Evolutionary conservation across 2,329 filamentous ascomycete genomes (phyloP).

Genomic region (Apiospora saccharicola): DNA sequence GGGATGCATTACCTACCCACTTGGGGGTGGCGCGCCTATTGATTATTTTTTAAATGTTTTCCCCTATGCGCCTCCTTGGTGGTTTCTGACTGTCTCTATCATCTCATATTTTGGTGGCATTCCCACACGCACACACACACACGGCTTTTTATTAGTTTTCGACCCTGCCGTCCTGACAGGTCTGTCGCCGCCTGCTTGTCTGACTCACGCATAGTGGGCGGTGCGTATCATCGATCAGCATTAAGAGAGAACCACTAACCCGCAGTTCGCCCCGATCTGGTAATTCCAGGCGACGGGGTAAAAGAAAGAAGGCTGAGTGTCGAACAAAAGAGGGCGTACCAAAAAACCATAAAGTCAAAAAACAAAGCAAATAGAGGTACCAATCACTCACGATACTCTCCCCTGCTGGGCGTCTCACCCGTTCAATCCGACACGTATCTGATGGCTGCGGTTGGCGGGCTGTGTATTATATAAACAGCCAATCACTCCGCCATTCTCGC

Average conservation of each 20-base stretch:
- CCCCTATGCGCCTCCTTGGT: neutral
- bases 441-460: constrained; percentile 2
- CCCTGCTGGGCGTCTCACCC: neutral
- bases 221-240: constrained; percentile 16
- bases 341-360: neutral
- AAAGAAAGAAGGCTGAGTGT: neutral
- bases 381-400: constrained; percentile 4
- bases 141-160: neutral
- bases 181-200: constrained; percentile 7
- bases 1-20: neutral
- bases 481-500: neutral
- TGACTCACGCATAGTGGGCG: constrained; percentile 16
- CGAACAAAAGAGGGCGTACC: neutral
- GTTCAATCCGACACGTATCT: neutral
- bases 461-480: neutral
- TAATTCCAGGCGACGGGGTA: constrained; percentile 3
- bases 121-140: too few species aligned
- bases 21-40: constrained; percentile 17
- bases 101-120: neutral
- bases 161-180: constrained; percentile 1
- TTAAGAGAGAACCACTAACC: constrained; percentile 1
- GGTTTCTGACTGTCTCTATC: neutral
- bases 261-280: constrained; percentile 5
- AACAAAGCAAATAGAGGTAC: neutral
- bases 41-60: neutral